Conservation (phyloP, 495 filamentous ascomycete species). For the Penicilliopsis zonata region DNA sequence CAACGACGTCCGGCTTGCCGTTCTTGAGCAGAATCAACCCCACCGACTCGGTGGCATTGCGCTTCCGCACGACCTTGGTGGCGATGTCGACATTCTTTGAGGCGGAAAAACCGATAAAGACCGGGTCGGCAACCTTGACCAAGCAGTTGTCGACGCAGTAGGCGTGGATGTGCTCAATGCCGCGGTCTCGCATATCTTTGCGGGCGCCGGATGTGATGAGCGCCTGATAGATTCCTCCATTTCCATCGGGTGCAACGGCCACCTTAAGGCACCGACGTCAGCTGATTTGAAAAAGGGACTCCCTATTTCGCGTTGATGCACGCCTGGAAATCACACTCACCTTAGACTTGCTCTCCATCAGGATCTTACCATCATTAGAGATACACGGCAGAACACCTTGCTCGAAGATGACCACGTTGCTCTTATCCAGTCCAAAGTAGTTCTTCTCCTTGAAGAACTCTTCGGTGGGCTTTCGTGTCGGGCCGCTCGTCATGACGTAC, state of each 20-base stretch:
- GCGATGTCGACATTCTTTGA: conserved; percentile 88
- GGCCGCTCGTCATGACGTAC: conserved; percentile 99
- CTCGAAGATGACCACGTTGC: conserved; percentile 89
- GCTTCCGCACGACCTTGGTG: conserved; percentile 97
- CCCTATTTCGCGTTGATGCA: too few relatives aligned
- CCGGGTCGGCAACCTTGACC: conserved; percentile 92
- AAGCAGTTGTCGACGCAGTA: conserved; percentile 99
- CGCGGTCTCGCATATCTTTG: conserved; percentile 76
- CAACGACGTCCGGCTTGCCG: conserved; percentile 93
- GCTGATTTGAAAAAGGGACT: neutral
- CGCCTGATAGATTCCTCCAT: conserved; percentile 93
- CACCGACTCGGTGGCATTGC: conserved; percentile 91
- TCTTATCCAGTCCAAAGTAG: conserved; percentile 79
- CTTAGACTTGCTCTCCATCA: conserved; percentile 82
- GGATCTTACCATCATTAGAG: conserved; percentile 93
- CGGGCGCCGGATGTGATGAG: conserved; percentile 72
- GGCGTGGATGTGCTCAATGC: conserved; percentile 90
- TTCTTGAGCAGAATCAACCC: conserved; percentile 91
- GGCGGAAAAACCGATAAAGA: conserved; percentile 89
- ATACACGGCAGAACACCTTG: conserved; percentile 95
- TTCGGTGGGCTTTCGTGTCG: conserved; percentile 86
- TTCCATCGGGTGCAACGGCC: conserved; percentile 96
- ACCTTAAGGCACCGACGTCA: conserved; percentile 29
- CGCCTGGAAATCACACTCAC: conserved; percentile 25
- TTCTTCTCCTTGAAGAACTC: conserved; percentile 80